phyloP scores from a whole-genome alignment of 164 flowering plant genomes.

The Akebia trifoliata region DNA sequence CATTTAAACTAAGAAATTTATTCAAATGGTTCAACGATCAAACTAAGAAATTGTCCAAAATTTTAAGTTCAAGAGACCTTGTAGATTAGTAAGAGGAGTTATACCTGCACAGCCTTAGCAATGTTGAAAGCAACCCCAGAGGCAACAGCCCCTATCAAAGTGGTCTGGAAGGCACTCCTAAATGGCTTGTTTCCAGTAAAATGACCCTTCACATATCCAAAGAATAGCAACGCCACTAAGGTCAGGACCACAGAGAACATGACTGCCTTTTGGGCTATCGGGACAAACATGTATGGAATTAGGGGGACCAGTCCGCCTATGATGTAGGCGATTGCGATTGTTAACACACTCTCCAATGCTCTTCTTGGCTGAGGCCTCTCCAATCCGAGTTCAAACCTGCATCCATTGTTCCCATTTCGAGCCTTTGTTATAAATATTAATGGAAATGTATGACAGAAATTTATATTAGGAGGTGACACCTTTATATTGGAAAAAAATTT shows the following conservation, averaged over 20 bases:
- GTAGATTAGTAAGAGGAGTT: too few species aligned
- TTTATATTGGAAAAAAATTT: too few species aligned
- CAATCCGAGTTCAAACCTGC: conserved; percentile 91
- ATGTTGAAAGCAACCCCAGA: conserved; percentile 88
- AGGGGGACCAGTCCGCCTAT: conserved; percentile 86
- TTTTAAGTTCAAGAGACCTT: too few species aligned
- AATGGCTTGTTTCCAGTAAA: conserved; percentile 70
- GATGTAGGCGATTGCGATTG: conserved; percentile 76
- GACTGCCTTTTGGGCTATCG: conserved; percentile 52
- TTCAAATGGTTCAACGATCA: too few species aligned
- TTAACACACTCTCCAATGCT: conserved; percentile 77
- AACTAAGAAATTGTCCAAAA: too few species aligned
- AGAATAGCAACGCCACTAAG: conserved; percentile 60
- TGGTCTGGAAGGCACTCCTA: conserved; percentile 67
- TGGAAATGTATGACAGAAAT: too few species aligned
- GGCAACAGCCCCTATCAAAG: conserved; percentile 79
- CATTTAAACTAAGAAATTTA: too few species aligned
- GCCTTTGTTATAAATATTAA: too few species aligned
- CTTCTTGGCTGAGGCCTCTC: conserved; percentile 96
- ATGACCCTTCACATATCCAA: conserved; percentile 77
- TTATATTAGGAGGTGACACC: too few species aligned
- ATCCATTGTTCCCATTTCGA: too few species aligned
- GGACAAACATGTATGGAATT: conserved; percentile 75
- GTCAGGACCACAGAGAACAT: conserved; percentile 62
- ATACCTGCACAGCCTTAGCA: conserved; percentile 55